Evolutionary conservation across 371 early-diverging fungal genomes (phyloP).

Genomic region (Syncephalastrum monosporum): DNA sequence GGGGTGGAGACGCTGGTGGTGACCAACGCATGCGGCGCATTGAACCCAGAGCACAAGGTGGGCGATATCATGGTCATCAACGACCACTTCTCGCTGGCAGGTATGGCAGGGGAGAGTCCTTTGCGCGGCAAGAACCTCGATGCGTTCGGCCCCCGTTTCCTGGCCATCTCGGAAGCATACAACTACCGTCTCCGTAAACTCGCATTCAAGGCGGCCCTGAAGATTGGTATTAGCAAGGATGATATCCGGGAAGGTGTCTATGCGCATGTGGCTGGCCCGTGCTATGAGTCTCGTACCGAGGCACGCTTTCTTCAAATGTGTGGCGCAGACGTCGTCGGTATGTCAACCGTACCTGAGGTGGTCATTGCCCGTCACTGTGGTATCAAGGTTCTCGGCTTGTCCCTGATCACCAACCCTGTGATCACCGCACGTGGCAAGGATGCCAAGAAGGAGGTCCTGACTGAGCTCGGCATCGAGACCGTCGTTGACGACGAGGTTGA

Average conservation of each 20-base stretch:
- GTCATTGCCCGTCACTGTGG: slow-evolving; percentile 91
- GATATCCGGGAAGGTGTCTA: slow-evolving; percentile 83
- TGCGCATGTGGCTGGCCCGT: slow-evolving; percentile 85
- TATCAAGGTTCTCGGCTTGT: slow-evolving; percentile 82
- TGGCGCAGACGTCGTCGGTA: slow-evolving; percentile 92
- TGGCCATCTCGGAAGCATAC: slow-evolving; percentile 89
- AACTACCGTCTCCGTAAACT: slow-evolving; percentile 76
- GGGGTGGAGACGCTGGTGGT: slow-evolving; percentile 81
- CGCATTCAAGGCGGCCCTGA: slow-evolving; percentile 62
- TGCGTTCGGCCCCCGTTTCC: slow-evolving; percentile 91
- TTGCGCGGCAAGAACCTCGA: slow-evolving; percentile 85
- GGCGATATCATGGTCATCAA: slow-evolving; percentile 88
- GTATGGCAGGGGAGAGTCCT: slow-evolving; percentile 78
- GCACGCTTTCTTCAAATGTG: slow-evolving; percentile 69
- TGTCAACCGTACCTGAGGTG: slow-evolving; percentile 97
- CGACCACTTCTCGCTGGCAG: slow-evolving; percentile 88
- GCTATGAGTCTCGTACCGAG: slow-evolving; percentile 91
- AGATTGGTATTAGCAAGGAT: slow-evolving; percentile 49
- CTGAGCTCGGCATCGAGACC: slow-evolving; percentile 39
- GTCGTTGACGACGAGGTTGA: slow-evolving; percentile 42
- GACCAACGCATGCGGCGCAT: slow-evolving; percentile 93
- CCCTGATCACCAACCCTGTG: slow-evolving; percentile 86
- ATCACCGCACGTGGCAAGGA: slow-evolving; percentile 64
- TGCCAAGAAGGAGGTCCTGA: slow-evolving; percentile 59
- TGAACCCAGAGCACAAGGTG: slow-evolving; percentile 77